Evolutionary conservation across 768 basidiomycete species (phyloP), one percentile per base, ranked within the genome.

Genomic region (Lactarius pseudohatsudake): DNA sequence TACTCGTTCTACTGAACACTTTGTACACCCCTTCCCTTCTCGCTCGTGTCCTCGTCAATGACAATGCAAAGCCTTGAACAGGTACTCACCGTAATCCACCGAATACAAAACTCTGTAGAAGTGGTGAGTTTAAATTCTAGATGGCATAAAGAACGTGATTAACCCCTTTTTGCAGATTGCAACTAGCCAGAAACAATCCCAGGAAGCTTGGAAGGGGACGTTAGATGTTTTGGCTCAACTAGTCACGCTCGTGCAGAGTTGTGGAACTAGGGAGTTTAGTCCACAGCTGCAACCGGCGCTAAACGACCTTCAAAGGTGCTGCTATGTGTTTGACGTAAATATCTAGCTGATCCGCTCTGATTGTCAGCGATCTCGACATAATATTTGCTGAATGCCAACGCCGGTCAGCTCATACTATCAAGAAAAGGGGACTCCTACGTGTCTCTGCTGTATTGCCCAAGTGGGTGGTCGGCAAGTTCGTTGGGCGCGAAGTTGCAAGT

Each of bases 371-470:
- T 41, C 58, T 67, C 53, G 43, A 59, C 7, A 36, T 50, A 16
- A 64, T 57, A n/a, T 16, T 4, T 36, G 32, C 30, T n/a, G 43
- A 59, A 60, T 67, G 43, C 15, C 62, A 38, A 28, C 58, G 58
- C 50, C 61, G n/a, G 16, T 13, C 50, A 28, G 26, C 15, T 26
- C 50, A 34, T 34, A 38, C 50, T 20, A 4, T 5, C 61, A 66
- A 62, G 50, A 67, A 56, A 38, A 58, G 57, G 40, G 53, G 62
- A 2, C 26, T 64, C 9, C 5, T 54, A 43, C 62, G 62, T 26
- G 57, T 67, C 15, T 59, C 62, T 18, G 32, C 34, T 15, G 40
- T 67, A 53, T 63, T 67, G 45, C 66, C 62, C 34, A 67, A 64
- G 43, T 64, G 62, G 62, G 26, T 67, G 32, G 34, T 40, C 34